Conservation (phyloP, 331 rosid species). For the Arachis monticola region DNA sequence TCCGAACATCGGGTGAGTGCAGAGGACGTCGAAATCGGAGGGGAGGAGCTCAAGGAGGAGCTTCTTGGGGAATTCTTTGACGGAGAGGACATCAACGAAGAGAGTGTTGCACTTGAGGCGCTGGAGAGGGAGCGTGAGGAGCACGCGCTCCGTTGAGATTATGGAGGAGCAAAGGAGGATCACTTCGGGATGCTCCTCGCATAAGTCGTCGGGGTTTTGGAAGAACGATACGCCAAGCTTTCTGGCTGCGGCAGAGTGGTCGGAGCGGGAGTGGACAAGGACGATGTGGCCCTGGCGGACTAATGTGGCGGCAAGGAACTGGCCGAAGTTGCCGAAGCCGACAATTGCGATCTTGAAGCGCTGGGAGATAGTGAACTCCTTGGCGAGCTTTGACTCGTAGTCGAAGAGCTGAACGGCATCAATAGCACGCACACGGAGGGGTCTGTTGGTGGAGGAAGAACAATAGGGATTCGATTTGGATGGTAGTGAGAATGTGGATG, state of each 20-base stretch:
- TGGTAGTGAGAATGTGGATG: background rate
- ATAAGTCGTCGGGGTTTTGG: slow-evolving; percentile 66
- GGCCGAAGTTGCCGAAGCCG: slow-evolving; percentile 89
- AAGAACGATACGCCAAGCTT: slow-evolving; percentile 62
- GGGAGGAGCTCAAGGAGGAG: slow-evolving; percentile 57
- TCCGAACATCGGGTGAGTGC: slow-evolving; percentile 89
- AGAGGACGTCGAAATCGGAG: slow-evolving; percentile 59
- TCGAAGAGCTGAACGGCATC: slow-evolving; percentile 77
- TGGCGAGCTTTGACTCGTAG: slow-evolving; percentile 67
- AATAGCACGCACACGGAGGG: slow-evolving; percentile 51
- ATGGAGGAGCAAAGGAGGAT: slow-evolving; percentile 72
- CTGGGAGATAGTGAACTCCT: slow-evolving; percentile 46
- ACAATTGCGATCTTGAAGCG: slow-evolving; percentile 66
- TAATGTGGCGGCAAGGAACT: slow-evolving; percentile 71
- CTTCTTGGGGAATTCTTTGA: slow-evolving; percentile 69
- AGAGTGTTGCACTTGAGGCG: slow-evolving; percentile 71
- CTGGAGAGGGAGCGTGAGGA: slow-evolving; percentile 62
- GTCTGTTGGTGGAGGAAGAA: background rate
- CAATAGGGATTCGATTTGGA: slow-evolving; percentile 2
- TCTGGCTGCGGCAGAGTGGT: slow-evolving; percentile 53
- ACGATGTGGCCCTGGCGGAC: slow-evolving; percentile 77
- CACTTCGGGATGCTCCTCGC: slow-evolving; percentile 83
- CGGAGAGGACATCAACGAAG: slow-evolving; percentile 77
- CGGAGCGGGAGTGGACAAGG: slow-evolving; percentile 72
- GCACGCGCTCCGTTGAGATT: slow-evolving; percentile 60